Conservation (phyloP, 2,329 filamentous ascomycete species). For the Sporothrix sp. region DNA sequence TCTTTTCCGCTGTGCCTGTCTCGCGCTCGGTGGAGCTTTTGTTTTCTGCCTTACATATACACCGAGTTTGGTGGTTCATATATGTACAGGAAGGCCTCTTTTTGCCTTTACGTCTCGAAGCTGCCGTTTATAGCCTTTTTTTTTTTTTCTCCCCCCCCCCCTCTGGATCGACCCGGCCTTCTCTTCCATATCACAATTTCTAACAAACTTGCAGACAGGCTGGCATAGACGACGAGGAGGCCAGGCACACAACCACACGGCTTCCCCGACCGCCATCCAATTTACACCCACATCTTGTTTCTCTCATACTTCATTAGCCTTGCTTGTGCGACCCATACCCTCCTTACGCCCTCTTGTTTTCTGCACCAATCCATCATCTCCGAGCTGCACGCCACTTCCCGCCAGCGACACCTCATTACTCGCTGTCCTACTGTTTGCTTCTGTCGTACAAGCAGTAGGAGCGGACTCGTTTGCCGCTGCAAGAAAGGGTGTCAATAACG, state of each 20-base stretch:
- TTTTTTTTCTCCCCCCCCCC: not conserved
- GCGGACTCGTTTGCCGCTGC: not conserved
- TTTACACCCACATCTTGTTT: not conserved
- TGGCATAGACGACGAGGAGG: not conserved
- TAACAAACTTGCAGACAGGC: no score
- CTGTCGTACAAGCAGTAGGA: slow-evolving; percentile 4
- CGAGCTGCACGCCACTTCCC: slow-evolving; percentile 12
- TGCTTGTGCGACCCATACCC: slow-evolving; percentile 1
- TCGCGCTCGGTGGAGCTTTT: not conserved
- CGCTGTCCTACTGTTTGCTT: slow-evolving; percentile 8
- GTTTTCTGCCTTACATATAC: not conserved
- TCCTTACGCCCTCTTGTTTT: slow-evolving; percentile 1
- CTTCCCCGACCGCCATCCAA: not conserved
- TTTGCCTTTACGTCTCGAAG: slow-evolving; percentile 10
- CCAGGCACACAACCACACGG: slow-evolving; percentile 1
- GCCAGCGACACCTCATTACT: not conserved
- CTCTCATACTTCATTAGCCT: not conserved
- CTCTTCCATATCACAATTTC: slow-evolving; percentile 3
- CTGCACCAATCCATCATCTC: slow-evolving; percentile 10
- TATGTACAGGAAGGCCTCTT: slow-evolving; percentile 10
- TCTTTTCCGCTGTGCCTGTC: not conserved
- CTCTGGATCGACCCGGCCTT: not conserved
- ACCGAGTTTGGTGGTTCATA: slow-evolving; percentile 10
- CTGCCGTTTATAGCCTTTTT: slow-evolving; percentile 3
- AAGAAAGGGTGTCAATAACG: not conserved